Conservation (phyloP, 345 rosid genomes). For the Syzygium aqueum region DNA sequence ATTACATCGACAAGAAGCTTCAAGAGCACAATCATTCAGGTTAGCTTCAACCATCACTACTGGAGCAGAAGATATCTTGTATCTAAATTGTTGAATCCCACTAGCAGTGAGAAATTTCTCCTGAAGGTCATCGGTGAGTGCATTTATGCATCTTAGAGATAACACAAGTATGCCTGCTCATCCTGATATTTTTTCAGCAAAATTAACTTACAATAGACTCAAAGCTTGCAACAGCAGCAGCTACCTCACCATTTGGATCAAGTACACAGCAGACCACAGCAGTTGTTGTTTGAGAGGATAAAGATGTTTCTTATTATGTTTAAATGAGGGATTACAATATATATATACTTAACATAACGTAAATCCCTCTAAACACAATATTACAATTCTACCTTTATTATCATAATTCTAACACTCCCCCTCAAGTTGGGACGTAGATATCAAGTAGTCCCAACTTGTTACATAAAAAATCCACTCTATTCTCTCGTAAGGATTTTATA, state of each 20-base stretch:
- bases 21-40: conserved; percentile 47
- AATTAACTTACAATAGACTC: conserved; percentile 59
- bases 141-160: background rate
- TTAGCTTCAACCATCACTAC: conserved; percentile 75
- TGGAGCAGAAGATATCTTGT: conserved; percentile 39
- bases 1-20: conserved; percentile 66
- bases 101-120: conserved; percentile 54
- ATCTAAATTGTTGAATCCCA: conserved; percentile 67
- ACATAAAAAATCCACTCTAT: no score
- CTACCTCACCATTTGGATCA: conserved; percentile 63
- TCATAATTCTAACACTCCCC: no score
- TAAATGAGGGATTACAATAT: no score
- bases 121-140: conserved; percentile 20
- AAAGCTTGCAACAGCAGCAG: conserved; percentile 73
- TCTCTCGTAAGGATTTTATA: no score
- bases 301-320: no score
- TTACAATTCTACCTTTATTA: no score
- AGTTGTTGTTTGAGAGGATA: no score
- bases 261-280: conserved; percentile 55
- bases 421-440: no score
- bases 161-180: background rate
- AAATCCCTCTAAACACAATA: no score
- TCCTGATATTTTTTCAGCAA: background rate
- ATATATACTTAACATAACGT: no score
- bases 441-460: no score